These are phyloP conservation scores for Tirmania nivea DNA, from an alignment of 495 filamentous ascomycete species.

Conservation along the genomic window DNA sequence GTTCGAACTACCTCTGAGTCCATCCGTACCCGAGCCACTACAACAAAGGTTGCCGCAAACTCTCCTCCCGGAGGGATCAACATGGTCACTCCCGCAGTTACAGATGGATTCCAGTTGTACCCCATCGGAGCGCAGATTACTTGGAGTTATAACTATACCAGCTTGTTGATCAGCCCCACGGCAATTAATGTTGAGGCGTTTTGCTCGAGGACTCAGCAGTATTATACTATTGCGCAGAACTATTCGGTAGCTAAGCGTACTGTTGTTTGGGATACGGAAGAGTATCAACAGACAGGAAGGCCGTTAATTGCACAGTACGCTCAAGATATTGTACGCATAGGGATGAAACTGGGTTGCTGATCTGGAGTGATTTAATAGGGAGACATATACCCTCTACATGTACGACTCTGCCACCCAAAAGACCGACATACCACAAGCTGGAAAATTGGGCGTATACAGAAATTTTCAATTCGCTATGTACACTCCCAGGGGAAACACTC, in stretches of 20 bases:
- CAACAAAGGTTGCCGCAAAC: conserved; percentile 31
- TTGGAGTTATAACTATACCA: conserved; percentile 91
- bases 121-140: conserved; percentile 67
- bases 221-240: conserved; percentile 49
- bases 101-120: conserved; percentile 48
- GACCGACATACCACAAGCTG: neutral
- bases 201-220: conserved; percentile 32
- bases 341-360: too few relatives aligned
- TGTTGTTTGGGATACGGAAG: conserved; percentile 56
- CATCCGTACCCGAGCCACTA: too few relatives aligned
- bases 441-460: neutral
- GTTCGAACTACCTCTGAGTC: too few relatives aligned
- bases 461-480: neutral
- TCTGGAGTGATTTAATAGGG: neutral
- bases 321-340: too few relatives aligned
- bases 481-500: neutral
- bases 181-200: conserved; percentile 64
- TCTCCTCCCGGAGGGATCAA: conserved; percentile 47
- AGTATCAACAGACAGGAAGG: conserved; percentile 34
- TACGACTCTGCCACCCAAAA: neutral
- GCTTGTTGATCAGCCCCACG: conserved; percentile 50
- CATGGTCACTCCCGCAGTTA: conserved; percentile 53
- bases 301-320: too few relatives aligned
- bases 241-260: conserved; percentile 35
- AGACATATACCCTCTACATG: neutral